Conservation (phyloP, 2,329 filamentous ascomycete genomes). For the Dactylonectria macrodidyma region DNA sequence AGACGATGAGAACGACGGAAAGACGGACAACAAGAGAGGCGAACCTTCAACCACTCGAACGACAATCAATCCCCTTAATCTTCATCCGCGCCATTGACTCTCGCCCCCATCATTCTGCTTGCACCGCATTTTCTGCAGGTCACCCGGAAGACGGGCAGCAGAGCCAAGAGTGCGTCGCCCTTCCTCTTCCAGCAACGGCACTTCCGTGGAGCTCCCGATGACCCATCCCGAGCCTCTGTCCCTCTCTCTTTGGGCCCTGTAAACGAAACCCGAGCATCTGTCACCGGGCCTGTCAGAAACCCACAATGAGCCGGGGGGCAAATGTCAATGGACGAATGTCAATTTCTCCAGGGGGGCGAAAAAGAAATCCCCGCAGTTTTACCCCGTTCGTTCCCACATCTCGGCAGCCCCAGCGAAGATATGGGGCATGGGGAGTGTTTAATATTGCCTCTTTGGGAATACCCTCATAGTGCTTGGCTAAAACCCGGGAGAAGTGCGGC, state of each 20-base stretch:
- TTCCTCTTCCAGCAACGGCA: constrained; percentile 32
- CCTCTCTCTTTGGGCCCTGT: neutral
- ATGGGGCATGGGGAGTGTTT: constrained; percentile 20
- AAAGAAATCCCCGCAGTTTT: constrained; percentile 27
- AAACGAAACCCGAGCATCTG: constrained; percentile 20
- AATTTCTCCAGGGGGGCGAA: constrained; percentile 16
- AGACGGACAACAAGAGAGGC: neutral
- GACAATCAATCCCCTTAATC: constrained; percentile 12
- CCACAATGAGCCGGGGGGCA: neutral
- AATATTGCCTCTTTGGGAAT: constrained; percentile 25
- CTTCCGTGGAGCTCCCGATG: neutral
- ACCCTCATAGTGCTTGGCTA: constrained; percentile 26
- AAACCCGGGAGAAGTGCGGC: constrained; percentile 28
- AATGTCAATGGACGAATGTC: constrained; percentile 13
- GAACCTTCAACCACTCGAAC: neutral
- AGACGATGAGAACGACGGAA: neutral
- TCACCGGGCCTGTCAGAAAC: constrained; percentile 15
- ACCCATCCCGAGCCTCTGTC: neutral
- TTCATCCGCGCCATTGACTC: constrained; percentile 15
- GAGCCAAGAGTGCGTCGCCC: constrained; percentile 28
- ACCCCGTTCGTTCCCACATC: constrained; percentile 2
- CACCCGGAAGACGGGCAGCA: constrained; percentile 27
- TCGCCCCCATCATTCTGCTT: neutral
- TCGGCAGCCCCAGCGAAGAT: constrained; percentile 1
- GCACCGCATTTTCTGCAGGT: constrained; percentile 32